Conservation (phyloP, 139 green algal species). For the Picochlorum sp. region DNA sequence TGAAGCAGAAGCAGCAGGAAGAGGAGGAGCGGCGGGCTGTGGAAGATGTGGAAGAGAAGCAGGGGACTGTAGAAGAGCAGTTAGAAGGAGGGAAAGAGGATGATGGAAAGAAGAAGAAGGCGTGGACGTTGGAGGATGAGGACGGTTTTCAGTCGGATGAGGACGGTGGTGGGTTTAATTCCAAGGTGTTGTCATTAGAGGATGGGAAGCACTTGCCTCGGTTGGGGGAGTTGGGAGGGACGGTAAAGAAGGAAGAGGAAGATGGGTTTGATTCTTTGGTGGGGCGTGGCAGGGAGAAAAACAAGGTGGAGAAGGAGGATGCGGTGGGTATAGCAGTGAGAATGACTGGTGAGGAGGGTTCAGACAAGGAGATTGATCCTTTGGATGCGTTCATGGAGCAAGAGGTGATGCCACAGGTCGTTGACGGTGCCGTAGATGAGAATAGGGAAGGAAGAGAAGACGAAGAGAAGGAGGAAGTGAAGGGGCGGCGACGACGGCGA, state of each 20-base stretch:
- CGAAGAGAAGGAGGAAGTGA: conserved; percentile 60
- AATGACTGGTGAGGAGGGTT: no score
- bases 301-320: conserved; percentile 18
- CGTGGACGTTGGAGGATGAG: conserved; percentile 15
- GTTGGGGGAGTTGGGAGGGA: conserved; percentile 4
- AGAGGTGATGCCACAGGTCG: background rate
- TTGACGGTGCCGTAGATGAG: background rate
- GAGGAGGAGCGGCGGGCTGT: conserved; percentile 14
- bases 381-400: conserved; percentile 14
- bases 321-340: conserved; percentile 1
- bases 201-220: conserved; percentile 9
- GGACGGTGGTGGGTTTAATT: conserved; percentile 1
- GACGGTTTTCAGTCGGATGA: conserved; percentile 3
- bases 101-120: no score
- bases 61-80: no score
- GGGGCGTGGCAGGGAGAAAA: conserved; percentile 28
- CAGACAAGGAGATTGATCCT: conserved; percentile 15
- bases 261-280: conserved; percentile 14
- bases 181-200: background rate
- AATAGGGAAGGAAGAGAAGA: conserved; percentile 14
- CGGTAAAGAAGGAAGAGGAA: conserved; percentile 9
- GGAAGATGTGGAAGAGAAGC: background rate
- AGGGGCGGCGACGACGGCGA: background rate
- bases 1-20: conserved; percentile 11
- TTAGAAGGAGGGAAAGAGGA: no score